Evolutionary conservation across 2,329 filamentous ascomycete genomes (phyloP), one percentile per base, ranked within the genome.

Genomic region (Penicillium sp.): DNA sequence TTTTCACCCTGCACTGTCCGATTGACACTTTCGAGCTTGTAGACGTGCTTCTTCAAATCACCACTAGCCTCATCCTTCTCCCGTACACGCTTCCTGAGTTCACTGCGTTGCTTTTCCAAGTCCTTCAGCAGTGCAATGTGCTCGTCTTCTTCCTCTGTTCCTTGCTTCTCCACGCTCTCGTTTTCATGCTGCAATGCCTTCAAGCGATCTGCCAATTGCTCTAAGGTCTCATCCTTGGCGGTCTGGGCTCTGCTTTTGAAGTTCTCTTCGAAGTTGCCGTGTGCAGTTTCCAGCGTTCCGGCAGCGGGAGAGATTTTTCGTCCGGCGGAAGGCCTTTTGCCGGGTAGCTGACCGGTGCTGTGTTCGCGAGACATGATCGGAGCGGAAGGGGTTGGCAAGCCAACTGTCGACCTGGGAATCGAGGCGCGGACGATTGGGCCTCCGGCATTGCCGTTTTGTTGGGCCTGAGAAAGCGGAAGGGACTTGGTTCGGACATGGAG

Each of bases 51-150:
- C 66, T 89, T 90, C 50, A 97, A 75, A 67, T 92, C 91, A 42
- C 90, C 87, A 45, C 91, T 97, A 47, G 87, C 89, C 66, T 95
- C 91, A 60, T 97, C 93, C 71, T 95, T 96, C 67, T 96, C 90
- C 69, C 90, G 94, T 50, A 94, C 80, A 18, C 87, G 82, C 57
- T 88, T 87, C 65, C 83, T 87, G 70, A 96, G 86, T 47, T 88
- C 83, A 61, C 95, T 90, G 55, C 90, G 88, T 65, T 96, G 90
- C 54, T 86, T 86, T 50, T 87, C 84, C 31, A 96, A 70, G 42
- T 89, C 85, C 38, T 85, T 82, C 60, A 90, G 76, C 48, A 83
- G 75, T n/a, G 81, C 77, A 60, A 83, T 84, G 55, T 85, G 85
- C 48, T 93, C 89, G 36, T 85, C 84, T 52, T 90, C 86, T 58